A percentile compares a stretch with the other conserved stretches of the same genome.
Evolutionary conservation across 108 stramenopile genomes (phyloP).

Genomic region (Nitzschia palea): DNA sequence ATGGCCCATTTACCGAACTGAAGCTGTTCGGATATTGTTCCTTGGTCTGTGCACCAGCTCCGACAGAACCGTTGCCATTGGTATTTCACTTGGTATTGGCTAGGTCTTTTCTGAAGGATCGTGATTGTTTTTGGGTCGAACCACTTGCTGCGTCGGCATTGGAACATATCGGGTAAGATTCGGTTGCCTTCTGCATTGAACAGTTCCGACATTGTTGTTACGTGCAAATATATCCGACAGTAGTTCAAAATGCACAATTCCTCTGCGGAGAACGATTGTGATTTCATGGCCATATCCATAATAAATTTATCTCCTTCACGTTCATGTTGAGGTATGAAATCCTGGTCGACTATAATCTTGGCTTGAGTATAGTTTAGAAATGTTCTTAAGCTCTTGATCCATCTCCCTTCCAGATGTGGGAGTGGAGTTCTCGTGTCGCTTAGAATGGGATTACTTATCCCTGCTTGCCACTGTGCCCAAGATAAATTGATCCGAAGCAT

Average conservation of each 20-base stretch:
- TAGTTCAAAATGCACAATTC: conserved; percentile 2
- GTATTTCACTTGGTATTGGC: background rate
- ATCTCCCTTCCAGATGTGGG: background rate
- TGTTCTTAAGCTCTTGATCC: background rate
- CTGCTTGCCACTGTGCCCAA: background rate
- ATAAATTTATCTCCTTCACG: background rate
- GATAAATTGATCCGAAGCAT: background rate
- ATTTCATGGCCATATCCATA: background rate
- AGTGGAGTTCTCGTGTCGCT: background rate
- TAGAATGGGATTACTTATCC: background rate
- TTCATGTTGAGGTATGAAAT: background rate
- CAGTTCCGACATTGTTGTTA: conserved; percentile 5
- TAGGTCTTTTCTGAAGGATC: background rate
- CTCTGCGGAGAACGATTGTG: background rate
- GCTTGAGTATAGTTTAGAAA: background rate
- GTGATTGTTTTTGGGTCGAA: too few species aligned
- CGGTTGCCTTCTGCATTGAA: background rate
- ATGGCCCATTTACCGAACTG: background rate
- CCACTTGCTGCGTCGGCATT: background rate
- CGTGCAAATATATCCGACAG: conserved; percentile 12
- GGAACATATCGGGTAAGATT: background rate
- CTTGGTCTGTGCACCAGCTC: background rate
- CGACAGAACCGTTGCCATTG: background rate
- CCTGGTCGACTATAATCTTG: background rate
- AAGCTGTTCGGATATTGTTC: background rate